These are phyloP conservation scores for Citrus australasica DNA, from an alignment of 345 rosid genomes.

Conservation along the genomic window DNA sequence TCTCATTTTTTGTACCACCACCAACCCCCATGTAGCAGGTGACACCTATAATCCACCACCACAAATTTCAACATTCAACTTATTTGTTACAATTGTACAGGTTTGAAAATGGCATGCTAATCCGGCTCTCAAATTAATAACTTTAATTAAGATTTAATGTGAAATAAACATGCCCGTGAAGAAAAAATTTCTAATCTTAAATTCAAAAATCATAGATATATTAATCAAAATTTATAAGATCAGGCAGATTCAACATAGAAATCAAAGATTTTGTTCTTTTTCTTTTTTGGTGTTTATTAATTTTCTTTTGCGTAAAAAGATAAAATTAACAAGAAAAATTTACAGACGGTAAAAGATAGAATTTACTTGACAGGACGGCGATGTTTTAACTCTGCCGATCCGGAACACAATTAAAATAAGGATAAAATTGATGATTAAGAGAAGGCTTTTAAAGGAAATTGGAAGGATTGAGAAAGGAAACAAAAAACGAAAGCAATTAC, in stretches of 20 bases:
- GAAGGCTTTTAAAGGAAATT: slow-evolving; percentile 9
- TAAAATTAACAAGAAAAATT: not conserved
- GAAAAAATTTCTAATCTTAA: too few relatives aligned
- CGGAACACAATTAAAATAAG: not conserved
- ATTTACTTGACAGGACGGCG: slow-evolving; percentile 22
- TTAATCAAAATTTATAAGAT: too few relatives aligned
- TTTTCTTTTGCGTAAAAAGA: not conserved
- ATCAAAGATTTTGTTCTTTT: too few relatives aligned
- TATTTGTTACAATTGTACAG: not conserved
- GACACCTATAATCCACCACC: not conserved
- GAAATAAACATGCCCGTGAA: too few relatives aligned
- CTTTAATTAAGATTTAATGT: too few relatives aligned
- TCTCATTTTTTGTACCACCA: not conserved
- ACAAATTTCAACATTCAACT: not conserved
- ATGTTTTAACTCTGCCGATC: slow-evolving; percentile 9
- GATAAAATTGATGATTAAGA: slow-evolving; percentile 4
- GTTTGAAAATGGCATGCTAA: not conserved
- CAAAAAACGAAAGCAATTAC: not conserved
- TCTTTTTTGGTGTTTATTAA: not conserved
- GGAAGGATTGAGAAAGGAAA: not conserved
- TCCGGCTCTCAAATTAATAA: not conserved
- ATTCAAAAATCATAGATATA: too few relatives aligned
- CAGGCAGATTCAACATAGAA: not conserved
- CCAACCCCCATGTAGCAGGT: not conserved
- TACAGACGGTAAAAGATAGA: not conserved